Evolutionary conservation across 2,329 filamentous ascomycete species (phyloP).

Genomic region (Pezizomycotina sp.): DNA sequence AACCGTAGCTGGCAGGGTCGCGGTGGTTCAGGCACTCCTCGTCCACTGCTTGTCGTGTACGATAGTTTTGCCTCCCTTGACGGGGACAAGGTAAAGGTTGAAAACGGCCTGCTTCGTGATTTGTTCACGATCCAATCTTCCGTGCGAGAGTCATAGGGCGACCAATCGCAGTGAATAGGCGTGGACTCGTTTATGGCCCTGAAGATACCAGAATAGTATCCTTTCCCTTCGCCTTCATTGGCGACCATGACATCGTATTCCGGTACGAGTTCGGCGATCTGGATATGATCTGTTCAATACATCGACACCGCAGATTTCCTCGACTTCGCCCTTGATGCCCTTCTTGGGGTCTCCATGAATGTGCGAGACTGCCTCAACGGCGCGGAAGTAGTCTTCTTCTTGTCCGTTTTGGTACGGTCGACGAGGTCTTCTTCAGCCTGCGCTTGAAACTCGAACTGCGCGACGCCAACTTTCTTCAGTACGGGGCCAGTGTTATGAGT

Average conservation of each 20-base stretch:
- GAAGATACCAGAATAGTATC: slow-evolving; percentile 12
- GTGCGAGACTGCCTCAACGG: background rate
- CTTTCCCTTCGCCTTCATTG: slow-evolving; percentile 2
- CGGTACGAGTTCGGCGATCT: slow-evolving; percentile 6
- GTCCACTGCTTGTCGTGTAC: slow-evolving; percentile 9
- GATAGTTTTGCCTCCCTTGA: slow-evolving; percentile 5
- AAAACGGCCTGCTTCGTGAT: slow-evolving; percentile 9
- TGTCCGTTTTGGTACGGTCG: slow-evolving; percentile 5
- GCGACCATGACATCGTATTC: slow-evolving; percentile 9
- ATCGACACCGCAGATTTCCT: too few species aligned
- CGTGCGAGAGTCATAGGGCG: slow-evolving; percentile 8
- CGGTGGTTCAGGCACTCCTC: slow-evolving; percentile 7
- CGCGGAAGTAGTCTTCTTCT: slow-evolving; percentile 7
- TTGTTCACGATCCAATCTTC: slow-evolving; percentile 12
- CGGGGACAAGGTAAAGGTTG: slow-evolving; percentile 8
- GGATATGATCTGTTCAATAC: slow-evolving; percentile 2
- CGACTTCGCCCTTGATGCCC: slow-evolving; percentile 2
- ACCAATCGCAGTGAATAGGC: slow-evolving; percentile 11
- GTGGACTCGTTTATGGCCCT: slow-evolving; percentile 6
- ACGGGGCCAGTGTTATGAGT: slow-evolving; percentile 4
- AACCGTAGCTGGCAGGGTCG: slow-evolving; percentile 6
- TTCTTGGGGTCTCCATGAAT: slow-evolving; percentile 5
- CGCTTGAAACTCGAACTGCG: slow-evolving; percentile 13
- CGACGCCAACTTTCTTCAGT: slow-evolving; percentile 5
- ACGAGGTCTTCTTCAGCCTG: slow-evolving; percentile 6